phyloP scores from a whole-genome alignment of 2,329 filamentous ascomycete species.

The Venturia effusa region DNA sequence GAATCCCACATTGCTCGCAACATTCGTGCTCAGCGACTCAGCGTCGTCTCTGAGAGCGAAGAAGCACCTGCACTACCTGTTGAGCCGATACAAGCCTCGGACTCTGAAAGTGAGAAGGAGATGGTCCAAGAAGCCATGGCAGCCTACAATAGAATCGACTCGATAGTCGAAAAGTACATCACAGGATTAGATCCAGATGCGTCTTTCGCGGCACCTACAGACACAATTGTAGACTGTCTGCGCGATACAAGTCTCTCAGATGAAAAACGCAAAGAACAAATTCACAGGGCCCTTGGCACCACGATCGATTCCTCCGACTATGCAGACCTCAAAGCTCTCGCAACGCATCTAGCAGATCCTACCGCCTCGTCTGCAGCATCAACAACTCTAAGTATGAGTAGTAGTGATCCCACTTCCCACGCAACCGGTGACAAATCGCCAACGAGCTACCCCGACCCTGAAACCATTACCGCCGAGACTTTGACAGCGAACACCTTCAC shows the following conservation, averaged over 20 bases:
- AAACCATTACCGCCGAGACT: constrained; percentile 74
- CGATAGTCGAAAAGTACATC: constrained; percentile 9
- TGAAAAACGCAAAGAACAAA: constrained; percentile 1
- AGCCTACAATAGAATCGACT: constrained; percentile 7
- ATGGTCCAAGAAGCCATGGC: constrained; percentile 9
- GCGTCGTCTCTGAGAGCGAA: constrained; percentile 25
- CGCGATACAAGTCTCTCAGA: constrained; percentile 3
- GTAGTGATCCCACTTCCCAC: constrained; percentile 37
- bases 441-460: constrained; percentile 55
- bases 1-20: constrained; percentile 79
- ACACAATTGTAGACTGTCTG: constrained; percentile 7
- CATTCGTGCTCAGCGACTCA: constrained; percentile 48
- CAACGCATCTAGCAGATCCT: constrained; percentile 2
- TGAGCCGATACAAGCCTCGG: neutral
- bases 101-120: neutral
- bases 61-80: neutral
- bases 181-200: neutral
- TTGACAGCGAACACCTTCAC: constrained; percentile 84
- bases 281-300: neutral
- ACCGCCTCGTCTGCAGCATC: constrained; percentile 5
- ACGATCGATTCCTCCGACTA: constrained; percentile 6
- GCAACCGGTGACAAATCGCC: constrained; percentile 43
- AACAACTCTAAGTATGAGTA: constrained; percentile 9
- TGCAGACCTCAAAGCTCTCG: constrained; percentile 9
- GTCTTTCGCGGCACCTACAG: constrained; percentile 9